Evolutionary conservation across 305 asterid genomes (phyloP).

Genomic region (Nicotiana rustica): DNA sequence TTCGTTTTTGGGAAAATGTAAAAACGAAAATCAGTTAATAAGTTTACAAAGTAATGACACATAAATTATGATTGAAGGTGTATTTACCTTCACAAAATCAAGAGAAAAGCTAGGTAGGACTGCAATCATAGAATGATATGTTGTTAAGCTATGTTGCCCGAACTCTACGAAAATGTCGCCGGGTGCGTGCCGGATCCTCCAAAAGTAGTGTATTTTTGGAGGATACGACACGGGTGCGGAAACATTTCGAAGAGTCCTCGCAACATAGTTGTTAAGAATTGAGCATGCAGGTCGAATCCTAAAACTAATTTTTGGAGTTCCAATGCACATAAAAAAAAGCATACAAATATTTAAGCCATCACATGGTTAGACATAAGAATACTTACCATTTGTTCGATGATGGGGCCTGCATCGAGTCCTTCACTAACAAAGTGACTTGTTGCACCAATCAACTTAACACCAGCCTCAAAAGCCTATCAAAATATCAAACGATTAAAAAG

Average conservation of each 20-base stretch:
- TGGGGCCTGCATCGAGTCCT: conserved; percentile 93
- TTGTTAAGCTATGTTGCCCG: no score
- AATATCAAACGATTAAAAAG: neutral
- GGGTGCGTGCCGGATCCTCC: no score
- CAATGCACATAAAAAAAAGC: neutral
- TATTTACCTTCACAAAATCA: neutral
- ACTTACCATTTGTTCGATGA: conserved; percentile 94
- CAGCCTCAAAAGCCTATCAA: conserved; percentile 87
- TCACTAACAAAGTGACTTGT: conserved; percentile 93
- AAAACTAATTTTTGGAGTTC: conserved; percentile 9
- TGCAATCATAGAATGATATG: neutral
- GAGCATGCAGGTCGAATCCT: neutral
- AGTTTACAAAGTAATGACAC: neutral
- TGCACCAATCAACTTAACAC: conserved; percentile 95
- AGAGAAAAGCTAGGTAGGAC: conserved; percentile 14
- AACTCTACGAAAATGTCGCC: no score
- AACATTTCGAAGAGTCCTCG: no score
- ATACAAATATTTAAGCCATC: neutral
- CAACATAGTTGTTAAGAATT: neutral
- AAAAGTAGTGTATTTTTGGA: no score
- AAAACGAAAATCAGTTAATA: neutral
- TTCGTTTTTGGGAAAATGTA: no score
- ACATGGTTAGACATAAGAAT: neutral
- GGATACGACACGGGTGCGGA: no score
- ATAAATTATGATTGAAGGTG: conserved; percentile 3